Conservation (phyloP, 805 yeast genomes). For the Naumovozyma castellii region DNA sequence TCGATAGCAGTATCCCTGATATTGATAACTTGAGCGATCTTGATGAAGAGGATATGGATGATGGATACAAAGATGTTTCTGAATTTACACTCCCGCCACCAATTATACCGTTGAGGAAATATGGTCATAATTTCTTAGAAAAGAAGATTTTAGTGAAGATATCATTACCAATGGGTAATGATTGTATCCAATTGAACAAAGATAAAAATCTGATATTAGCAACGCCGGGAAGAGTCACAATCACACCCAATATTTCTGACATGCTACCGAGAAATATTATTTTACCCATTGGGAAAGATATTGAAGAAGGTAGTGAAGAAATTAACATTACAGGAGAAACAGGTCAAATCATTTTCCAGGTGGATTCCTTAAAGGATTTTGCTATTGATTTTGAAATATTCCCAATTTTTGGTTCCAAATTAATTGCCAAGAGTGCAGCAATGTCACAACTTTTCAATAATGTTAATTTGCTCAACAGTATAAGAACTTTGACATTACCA, state of each 20-base stretch:
- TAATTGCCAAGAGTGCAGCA: slow-evolving; percentile 83
- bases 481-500: slow-evolving; percentile 45
- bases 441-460: slow-evolving; percentile 40
- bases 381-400: slow-evolving; percentile 79
- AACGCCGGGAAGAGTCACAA: slow-evolving; percentile 73
- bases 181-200: slow-evolving; percentile 37
- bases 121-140: slow-evolving; percentile 93
- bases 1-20: too few species aligned
- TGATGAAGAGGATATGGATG: slow-evolving; percentile 27
- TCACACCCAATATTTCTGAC: slow-evolving; percentile 67
- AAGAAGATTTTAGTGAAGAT: slow-evolving; percentile 79
- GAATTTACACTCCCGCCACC: slow-evolving; percentile 93
- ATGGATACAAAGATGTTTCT: slow-evolving; percentile 53
- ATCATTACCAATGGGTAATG: slow-evolving; percentile 44
- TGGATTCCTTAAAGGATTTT: slow-evolving; percentile 66
- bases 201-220: slow-evolving; percentile 35
- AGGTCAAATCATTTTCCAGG: slow-evolving; percentile 71
- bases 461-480: slow-evolving; percentile 31
- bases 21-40: slow-evolving; percentile 1
- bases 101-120: slow-evolving; percentile 81
- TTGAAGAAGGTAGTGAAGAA: slow-evolving; percentile 3
- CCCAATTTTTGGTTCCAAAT: slow-evolving; percentile 89
- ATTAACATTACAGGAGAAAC: slow-evolving; percentile 37
- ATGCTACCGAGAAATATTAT: slow-evolving; percentile 80
- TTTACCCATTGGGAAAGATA: slow-evolving; percentile 49